phyloP scores from a whole-genome alignment of 805 yeast species.

The Yarrowia yakushimensis region DNA sequence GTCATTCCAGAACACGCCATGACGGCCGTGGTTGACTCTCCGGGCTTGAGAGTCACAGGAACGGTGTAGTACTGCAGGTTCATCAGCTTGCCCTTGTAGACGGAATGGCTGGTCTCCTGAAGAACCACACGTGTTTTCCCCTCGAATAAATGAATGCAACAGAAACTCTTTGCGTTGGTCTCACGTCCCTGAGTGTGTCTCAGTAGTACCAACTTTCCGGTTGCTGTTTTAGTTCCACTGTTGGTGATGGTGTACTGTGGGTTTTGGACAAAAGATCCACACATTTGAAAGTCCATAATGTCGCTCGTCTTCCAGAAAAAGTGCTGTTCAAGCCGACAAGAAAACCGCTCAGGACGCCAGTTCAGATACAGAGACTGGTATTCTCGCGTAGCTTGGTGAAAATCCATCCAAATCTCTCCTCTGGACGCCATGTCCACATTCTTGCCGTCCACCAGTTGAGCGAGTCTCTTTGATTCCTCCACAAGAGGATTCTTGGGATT shows the following conservation, averaged over 20 bases:
- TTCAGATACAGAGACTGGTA: constrained; percentile 59
- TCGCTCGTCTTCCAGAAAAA: constrained; percentile 37
- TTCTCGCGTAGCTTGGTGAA: constrained; percentile 38
- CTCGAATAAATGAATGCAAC: constrained; percentile 26
- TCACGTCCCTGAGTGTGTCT: constrained; percentile 25
- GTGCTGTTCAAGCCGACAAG: constrained; percentile 31
- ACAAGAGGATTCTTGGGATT: constrained; percentile 14
- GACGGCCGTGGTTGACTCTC: constrained; percentile 31
- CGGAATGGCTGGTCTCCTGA: constrained; percentile 25
- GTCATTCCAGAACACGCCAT: constrained; percentile 26
- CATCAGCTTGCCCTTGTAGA: constrained; percentile 32
- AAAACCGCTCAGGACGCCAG: constrained; percentile 51
- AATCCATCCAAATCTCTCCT: constrained; percentile 34
- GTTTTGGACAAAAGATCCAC: constrained; percentile 33
- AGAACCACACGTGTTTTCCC: constrained; percentile 17
- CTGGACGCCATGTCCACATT: constrained; percentile 9
- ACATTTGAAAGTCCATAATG: constrained; percentile 27
- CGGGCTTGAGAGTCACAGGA: constrained; percentile 31
- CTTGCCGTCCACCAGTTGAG: constrained; percentile 1
- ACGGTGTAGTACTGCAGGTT: constrained; percentile 39
- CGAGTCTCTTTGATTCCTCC: not conserved
- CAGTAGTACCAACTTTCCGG: constrained; percentile 20
- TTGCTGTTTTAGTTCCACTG: constrained; percentile 27
- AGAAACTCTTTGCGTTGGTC: not conserved
- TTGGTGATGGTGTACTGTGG: constrained; percentile 41